Conservation (phyloP, 768 basidiomycete species). For the Kwoniella europaea region DNA sequence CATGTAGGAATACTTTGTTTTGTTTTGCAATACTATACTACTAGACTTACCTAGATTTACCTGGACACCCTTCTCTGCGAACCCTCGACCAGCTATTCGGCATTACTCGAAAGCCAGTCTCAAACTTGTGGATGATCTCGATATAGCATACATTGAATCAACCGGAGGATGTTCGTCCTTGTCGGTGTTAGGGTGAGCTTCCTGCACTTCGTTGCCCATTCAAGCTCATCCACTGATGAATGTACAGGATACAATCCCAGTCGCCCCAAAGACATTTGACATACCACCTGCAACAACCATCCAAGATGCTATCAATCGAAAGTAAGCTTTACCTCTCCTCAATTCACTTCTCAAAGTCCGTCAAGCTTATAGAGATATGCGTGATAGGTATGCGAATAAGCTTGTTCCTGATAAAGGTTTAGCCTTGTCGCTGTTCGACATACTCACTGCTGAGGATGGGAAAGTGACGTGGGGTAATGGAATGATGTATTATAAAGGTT, state of each 20-base stretch:
- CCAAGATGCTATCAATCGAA: conserved; percentile 85
- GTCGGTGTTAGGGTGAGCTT: conserved; percentile 47
- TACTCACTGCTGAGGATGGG: conserved; percentile 84
- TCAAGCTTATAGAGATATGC: background rate
- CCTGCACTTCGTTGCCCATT: background rate
- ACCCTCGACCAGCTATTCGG: too few relatives aligned
- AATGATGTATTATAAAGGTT: conserved; percentile 91
- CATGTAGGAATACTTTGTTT: background rate
- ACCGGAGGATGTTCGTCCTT: conserved; percentile 55
- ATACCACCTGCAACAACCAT: conserved; percentile 77
- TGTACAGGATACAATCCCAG: conserved; percentile 80
- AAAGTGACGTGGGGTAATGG: conserved; percentile 95
- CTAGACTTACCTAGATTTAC: background rate
- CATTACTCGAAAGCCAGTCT: too few relatives aligned
- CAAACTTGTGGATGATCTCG: too few relatives aligned
- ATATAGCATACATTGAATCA: background rate
- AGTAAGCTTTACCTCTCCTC: conserved; percentile 56
- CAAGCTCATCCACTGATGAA: background rate
- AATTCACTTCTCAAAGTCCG: background rate
- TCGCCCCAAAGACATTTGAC: conserved; percentile 86
- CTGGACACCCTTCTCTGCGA: too few relatives aligned
- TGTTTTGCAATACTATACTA: background rate
- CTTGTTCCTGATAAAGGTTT: conserved; percentile 84
- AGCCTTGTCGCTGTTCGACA: conserved; percentile 86
- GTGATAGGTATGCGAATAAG: conserved; percentile 72